Conservation (phyloP, 306 rosid species). For the Trifolium pratense region DNA sequence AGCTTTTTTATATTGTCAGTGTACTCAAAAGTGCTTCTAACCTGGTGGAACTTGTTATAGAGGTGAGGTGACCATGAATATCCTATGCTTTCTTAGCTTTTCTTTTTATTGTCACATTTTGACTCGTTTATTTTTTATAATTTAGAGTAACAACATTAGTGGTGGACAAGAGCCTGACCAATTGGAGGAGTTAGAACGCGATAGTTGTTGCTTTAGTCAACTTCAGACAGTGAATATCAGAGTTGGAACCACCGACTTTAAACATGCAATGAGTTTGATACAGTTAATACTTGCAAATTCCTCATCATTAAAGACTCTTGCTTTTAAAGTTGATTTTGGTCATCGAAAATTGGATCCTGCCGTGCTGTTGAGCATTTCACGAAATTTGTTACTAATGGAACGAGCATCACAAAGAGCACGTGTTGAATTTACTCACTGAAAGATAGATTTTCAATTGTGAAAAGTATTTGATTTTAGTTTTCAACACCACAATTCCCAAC, state of each 20-base stretch:
- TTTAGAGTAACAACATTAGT: neutral
- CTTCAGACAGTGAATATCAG: slow-evolving; percentile 5
- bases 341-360: neutral
- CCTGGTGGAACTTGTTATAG: slow-evolving; percentile 20
- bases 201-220: neutral
- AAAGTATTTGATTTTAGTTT: neutral
- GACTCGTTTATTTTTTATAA: neutral
- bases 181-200: neutral
- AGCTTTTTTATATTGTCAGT: neutral
- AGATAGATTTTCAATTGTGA: neutral
- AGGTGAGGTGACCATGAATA: slow-evolving; percentile 23
- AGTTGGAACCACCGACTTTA: neutral
- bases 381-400: neutral
- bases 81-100: neutral
- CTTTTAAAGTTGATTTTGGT: neutral
- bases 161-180: neutral
- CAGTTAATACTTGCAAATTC: slow-evolving; percentile 26
- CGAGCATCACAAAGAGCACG: neutral
- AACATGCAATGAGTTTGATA: neutral
- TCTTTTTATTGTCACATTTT: neutral
- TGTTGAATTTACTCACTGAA: neutral
- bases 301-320: slow-evolving; percentile 15
- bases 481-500: too few species aligned
- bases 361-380: neutral
- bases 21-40: slow-evolving; percentile 36